Conservation (phyloP, 371 early-diverging fungal species). For the Mortierella sp. region DNA sequence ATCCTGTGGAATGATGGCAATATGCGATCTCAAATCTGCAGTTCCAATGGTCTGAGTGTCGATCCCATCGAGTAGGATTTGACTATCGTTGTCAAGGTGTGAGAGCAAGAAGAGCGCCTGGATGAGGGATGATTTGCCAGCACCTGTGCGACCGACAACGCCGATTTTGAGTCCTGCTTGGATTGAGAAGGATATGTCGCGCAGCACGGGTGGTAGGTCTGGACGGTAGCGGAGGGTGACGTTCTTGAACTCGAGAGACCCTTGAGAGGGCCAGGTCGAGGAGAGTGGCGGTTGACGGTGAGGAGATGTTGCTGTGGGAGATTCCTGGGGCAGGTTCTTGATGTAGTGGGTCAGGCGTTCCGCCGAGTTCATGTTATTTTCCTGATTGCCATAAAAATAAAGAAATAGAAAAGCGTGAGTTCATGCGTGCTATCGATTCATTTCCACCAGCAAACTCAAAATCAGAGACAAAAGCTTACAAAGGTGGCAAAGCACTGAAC, state of each 20-base stretch:
- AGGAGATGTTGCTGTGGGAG: slow-evolving; percentile 35
- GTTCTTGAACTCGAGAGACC: slow-evolving; percentile 71
- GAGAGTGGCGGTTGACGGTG: slow-evolving; percentile 62
- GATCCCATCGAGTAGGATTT: slow-evolving; percentile 79
- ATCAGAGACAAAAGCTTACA: not conserved
- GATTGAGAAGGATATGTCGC: slow-evolving; percentile 76
- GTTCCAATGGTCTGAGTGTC: slow-evolving; percentile 88
- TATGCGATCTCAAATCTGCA: slow-evolving; percentile 81
- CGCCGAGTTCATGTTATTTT: slow-evolving; percentile 79
- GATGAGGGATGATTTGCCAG: slow-evolving; percentile 93
- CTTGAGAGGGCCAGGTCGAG: slow-evolving; percentile 65
- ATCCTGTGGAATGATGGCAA: slow-evolving; percentile 97
- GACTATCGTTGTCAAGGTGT: slow-evolving; percentile 80
- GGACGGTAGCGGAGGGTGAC: slow-evolving; percentile 74
- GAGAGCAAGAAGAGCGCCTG: slow-evolving; percentile 92
- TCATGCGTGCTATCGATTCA: not conserved
- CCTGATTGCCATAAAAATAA: not conserved
- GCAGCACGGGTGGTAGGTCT: slow-evolving; percentile 61
- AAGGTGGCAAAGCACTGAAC: slow-evolving; percentile 58
- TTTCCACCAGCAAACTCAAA: not conserved
- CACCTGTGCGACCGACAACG: slow-evolving; percentile 95
- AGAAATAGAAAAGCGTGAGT: not conserved
- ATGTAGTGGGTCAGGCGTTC: slow-evolving; percentile 78
- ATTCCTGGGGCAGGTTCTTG: slow-evolving; percentile 54
- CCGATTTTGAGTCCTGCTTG: slow-evolving; percentile 87